Conservation (phyloP, 345 rosid species). For the Aquilaria malaccensis region DNA sequence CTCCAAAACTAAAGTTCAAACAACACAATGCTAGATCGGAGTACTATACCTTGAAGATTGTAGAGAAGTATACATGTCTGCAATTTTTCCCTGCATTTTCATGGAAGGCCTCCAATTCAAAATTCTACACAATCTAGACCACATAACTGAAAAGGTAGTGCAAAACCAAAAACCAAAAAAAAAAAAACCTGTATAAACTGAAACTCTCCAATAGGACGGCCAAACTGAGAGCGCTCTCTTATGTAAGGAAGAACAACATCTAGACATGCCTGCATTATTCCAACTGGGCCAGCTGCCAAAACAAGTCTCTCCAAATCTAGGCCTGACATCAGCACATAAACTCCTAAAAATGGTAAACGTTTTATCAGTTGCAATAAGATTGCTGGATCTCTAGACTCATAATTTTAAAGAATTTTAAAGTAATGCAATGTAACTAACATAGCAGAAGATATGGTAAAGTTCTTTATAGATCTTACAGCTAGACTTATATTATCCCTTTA, state of each 20-base stretch:
- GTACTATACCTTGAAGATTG: conserved; percentile 73
- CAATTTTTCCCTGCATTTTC: conserved; percentile 71
- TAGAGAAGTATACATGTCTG: conserved; percentile 85
- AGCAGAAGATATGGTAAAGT: neutral
- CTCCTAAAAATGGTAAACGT: conserved; percentile 42
- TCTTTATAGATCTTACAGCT: neutral
- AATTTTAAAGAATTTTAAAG: too few species aligned
- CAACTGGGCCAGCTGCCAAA: conserved; percentile 87
- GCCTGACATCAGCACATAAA: conserved; percentile 93
- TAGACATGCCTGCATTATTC: conserved; percentile 96
- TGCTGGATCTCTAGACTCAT: too few species aligned
- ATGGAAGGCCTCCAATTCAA: too few species aligned
- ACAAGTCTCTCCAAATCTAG: conserved; percentile 94
- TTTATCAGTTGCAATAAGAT: too few species aligned
- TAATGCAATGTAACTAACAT: too few species aligned
- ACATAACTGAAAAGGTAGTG: conserved; percentile 5
- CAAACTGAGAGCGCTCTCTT: conserved; percentile 78
- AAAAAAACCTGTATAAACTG: conserved; percentile 81
- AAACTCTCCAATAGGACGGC: conserved; percentile 84
- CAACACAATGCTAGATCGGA: neutral
- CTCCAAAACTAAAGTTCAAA: neutral
- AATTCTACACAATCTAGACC: conserved; percentile 3
- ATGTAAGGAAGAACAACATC: conserved; percentile 91
- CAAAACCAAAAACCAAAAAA: conserved; percentile 3
- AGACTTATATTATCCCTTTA: too few species aligned